Base-by-base conservation (phyloP, 139 green algal genomes). In the Tetraselmis chui region DNA sequence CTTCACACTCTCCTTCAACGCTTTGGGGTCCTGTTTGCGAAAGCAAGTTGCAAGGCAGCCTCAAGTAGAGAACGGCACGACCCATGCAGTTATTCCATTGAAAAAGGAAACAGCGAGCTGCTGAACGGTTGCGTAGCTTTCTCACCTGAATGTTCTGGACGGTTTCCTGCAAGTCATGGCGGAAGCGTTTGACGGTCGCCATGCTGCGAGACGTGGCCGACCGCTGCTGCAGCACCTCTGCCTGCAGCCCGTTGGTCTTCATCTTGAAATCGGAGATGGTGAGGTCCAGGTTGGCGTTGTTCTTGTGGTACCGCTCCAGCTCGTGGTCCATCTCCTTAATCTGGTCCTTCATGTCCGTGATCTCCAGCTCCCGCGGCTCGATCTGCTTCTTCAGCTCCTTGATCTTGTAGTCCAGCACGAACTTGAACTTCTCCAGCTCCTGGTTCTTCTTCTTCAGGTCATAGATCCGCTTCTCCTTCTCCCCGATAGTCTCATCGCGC, bases 391-490 rank as follows among this genome's bases (percentile, higher is more conserved):
- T 96, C 23, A 98, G 92, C 92, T 98, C 94, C 81, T 94, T 95
- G 88, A 97, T 96, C 85, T 96, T 97, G 92, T 96, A 97, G 82
- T 98, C 94, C 83, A 98, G 89, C 81, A 98, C 94, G 84, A 98
- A 98, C 86, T 97, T 97, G 88, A 98, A 97, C 87, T 98, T 98
- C 87, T 97, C 94, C 28, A 98, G 89, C 90, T 98, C 94, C 89
- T 94, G 88, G 75, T 97, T 97, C 85, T 97, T 97, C 89, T 94
- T 95, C 91, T 98, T 98, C 27, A 98, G 91, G 83, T 97, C 94
- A 79, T 96, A 94, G 83, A 97, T 97, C 78, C 94, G 91, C 59
- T 93, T 93, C 89, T 98, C 94, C 85, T 98, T 98, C 85, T 98
- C 95, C 0, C 89, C 91, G 59, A 98, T 97, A 1, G 93, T 96